phyloP scores from a whole-genome alignment of 306 rosid species.

The barrel medic (Medicago truncatula) region DNA sequence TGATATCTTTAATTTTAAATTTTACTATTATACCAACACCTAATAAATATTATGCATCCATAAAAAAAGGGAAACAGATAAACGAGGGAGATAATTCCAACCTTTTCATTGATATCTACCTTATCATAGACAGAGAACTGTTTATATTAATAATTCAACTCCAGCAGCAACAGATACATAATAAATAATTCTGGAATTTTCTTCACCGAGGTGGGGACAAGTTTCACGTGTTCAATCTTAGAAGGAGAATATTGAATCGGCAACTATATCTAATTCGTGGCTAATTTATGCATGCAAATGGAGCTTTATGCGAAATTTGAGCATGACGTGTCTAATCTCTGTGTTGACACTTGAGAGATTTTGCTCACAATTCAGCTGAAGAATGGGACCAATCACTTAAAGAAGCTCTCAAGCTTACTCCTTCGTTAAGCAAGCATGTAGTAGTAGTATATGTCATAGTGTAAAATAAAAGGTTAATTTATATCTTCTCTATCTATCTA shows the following conservation, averaged over 20 bases:
- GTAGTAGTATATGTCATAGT: neutral
- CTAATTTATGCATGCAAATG: conserved; percentile 24
- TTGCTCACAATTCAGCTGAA: neutral
- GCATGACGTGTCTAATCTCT: neutral
- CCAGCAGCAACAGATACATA: neutral
- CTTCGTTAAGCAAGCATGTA: neutral
- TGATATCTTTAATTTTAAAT: too few relatives aligned
- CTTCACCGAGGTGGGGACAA: neutral
- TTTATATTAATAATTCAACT: neutral
- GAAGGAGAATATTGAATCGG: conserved; percentile 16
- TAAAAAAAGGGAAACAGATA: neutral
- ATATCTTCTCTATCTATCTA: too few relatives aligned
- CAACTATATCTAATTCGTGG: neutral
- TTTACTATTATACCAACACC: too few relatives aligned
- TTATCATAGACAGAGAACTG: neutral
- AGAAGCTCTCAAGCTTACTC: neutral
- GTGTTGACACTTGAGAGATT: conserved; percentile 4
- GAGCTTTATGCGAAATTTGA: neutral
- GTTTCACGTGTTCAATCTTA: neutral
- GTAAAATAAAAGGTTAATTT: too few relatives aligned
- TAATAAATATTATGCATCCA: too few relatives aligned
- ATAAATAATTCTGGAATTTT: neutral
- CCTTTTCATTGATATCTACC: neutral
- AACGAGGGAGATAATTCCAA: neutral
- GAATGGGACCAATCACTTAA: neutral